phyloP scores from a whole-genome alignment of 116 monocot genomes.

The Thalassia testudinum region DNA sequence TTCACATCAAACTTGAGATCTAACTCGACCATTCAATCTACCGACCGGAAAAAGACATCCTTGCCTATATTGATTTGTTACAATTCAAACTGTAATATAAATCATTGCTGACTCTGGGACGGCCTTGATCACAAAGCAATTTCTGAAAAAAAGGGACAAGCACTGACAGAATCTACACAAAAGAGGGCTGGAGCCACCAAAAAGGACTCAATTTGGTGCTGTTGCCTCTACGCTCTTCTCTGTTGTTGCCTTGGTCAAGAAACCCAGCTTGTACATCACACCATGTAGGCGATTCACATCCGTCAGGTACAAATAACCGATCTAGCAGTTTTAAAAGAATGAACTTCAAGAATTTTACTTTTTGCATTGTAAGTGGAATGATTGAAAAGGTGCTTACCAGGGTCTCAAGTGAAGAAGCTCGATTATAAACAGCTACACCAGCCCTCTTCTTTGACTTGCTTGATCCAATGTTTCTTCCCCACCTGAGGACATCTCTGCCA shows the following conservation, averaged over 20 bases:
- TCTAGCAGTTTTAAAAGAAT: conserved; percentile 17
- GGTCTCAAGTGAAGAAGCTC: conserved; percentile 97
- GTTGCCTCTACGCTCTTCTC: conserved; percentile 34
- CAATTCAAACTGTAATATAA: no score
- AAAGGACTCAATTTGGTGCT: background rate
- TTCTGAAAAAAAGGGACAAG: no score
- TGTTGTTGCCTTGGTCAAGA: conserved; percentile 51
- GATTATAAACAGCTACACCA: conserved; percentile 76
- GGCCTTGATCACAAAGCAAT: no score
- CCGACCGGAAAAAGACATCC: no score
- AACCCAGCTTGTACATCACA: conserved; percentile 73
- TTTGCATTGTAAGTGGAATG: background rate
- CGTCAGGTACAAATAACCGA: conserved; percentile 93
- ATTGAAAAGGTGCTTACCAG: conserved; percentile 27
- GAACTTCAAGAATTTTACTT: background rate
- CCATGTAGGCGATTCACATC: conserved; percentile 74
- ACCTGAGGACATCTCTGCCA: conserved; percentile 73
- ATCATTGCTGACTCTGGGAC: no score
- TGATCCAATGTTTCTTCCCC: conserved; percentile 84
- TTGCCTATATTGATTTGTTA: no score
- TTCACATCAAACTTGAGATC: no score
- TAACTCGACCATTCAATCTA: no score
- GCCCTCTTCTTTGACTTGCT: conserved; percentile 82
- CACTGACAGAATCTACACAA: no score
- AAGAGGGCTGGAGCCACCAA: no score